A percentile compares a stretch with the other conserved stretches of the same genome.
These are phyloP conservation scores for Mercurialis annua DNA, from an alignment of 345 rosid genomes.

Conservation along the genomic window DNA sequence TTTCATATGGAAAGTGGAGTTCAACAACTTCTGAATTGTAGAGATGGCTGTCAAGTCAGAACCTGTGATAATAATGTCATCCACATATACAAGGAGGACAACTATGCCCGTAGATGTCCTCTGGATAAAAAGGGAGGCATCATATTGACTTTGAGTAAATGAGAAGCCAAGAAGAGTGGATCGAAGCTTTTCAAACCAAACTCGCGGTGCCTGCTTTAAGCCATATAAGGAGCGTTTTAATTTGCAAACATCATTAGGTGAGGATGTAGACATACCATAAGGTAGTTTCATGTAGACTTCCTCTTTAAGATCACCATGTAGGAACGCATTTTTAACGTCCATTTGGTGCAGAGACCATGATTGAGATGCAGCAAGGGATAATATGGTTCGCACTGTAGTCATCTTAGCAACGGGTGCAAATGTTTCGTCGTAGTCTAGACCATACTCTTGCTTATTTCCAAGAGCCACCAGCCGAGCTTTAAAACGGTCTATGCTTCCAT, in stretches of 20 bases:
- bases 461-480: too few species aligned
- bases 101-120: background rate
- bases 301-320: too few species aligned
- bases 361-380: too few species aligned
- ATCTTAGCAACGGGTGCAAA: too few species aligned
- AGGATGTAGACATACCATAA: background rate
- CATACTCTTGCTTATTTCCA: too few species aligned
- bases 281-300: too few species aligned
- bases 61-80: background rate
- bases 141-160: background rate
- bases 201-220: background rate
- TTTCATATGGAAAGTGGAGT: background rate
- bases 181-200: background rate
- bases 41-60: background rate
- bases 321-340: too few species aligned
- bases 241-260: background rate
- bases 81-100: background rate
- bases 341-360: too few species aligned
- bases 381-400: too few species aligned
- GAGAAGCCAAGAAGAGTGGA: background rate
- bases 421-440: too few species aligned
- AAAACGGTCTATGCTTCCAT: too few species aligned
- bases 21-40: too few species aligned
- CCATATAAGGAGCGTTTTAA: background rate
- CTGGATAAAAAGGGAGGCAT: background rate